Conservation (phyloP, 139 green algal species). For the Trebouxia sp. region DNA sequence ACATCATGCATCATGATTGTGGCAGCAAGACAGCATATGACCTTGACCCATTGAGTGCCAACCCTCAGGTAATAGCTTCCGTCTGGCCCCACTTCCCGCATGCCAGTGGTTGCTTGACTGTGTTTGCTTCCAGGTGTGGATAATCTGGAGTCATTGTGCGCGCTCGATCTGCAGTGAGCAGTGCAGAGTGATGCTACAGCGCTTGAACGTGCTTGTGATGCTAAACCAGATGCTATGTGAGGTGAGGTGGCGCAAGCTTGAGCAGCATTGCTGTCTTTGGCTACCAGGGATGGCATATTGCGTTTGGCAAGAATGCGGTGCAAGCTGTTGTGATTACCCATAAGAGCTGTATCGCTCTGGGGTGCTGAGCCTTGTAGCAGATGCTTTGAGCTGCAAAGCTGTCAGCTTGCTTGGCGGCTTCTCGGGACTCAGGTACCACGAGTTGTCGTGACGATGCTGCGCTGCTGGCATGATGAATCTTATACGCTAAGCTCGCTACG, state of each 20-base stretch:
- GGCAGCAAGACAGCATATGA: no score
- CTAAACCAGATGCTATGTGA: no score
- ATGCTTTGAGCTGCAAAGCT: slow-evolving; percentile 6
- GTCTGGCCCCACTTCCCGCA: background rate
- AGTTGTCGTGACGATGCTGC: background rate
- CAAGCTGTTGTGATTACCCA: background rate
- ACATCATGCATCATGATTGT: no score
- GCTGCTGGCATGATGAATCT: background rate
- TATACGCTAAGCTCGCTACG: background rate
- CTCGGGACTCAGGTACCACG: background rate
- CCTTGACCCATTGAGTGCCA: slow-evolving; percentile 19
- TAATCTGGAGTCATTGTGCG: background rate
- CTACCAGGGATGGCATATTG: no score
- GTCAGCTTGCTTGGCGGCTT: background rate
- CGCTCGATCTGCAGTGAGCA: no score
- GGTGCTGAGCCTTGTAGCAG: background rate
- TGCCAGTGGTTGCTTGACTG: background rate
- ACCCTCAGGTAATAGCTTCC: background rate
- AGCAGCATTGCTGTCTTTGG: no score
- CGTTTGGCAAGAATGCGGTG: no score
- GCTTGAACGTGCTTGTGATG: no score
- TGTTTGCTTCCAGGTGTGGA: background rate
- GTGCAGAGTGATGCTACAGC: no score
- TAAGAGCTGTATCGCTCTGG: background rate
- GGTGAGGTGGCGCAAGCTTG: no score